Base-by-base conservation (phyloP, 2,329 filamentous ascomycete species). In the Hymenoscyphus fructigenus region DNA sequence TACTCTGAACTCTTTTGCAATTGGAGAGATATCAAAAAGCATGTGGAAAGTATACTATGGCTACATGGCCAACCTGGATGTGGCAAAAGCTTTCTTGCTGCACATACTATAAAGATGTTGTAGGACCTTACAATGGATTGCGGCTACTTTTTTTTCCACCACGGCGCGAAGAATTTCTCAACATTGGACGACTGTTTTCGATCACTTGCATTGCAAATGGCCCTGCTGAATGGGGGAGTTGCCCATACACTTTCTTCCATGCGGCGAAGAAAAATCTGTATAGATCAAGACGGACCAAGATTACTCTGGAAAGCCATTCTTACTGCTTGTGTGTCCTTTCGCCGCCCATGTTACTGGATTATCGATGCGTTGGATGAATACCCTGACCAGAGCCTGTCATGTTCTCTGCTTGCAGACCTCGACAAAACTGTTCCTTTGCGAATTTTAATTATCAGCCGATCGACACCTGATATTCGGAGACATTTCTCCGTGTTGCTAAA, bases 41-140 rank as follows among this genome's bases (percentile, higher is more conserved):
- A 3, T 15, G n/a, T 23, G 14, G 28, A 63, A 4, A 32, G 60
- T 41, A n/a, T 76, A 10, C 34, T 76, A 6, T 78, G 76, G 75
- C 55, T 74, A 15, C 57, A 65, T 62, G 76, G 62, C n/a, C 50
- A 59, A 5, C 69, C 76, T 5, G 77, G 67, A 1, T 71, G 61
- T 47, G 77, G 76, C 4, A 78, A 78, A 58, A 77, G 76, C 1
- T 70, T 77, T 57, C 67, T 74, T 17, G 62, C 57, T 34, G 60
- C 66, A 17, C 12, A 53, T 28, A 67, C 58, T 36, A 28, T 59
- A 17, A 23, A 12, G 2, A 71, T 65, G 62, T 66, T 68, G 6
- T 76, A 75, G 15, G 41, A 50, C 14, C 38, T 47, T 14, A 32
- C 32, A 9, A n/a, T 60, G 17, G 58, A 60, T 20, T 60, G 58